Percentiles rank a stretch among this genome's conserved stretches.
Evolutionary conservation across 805 yeast species (phyloP).

Genomic region (Vanderwaltozyma tropicalis): DNA sequence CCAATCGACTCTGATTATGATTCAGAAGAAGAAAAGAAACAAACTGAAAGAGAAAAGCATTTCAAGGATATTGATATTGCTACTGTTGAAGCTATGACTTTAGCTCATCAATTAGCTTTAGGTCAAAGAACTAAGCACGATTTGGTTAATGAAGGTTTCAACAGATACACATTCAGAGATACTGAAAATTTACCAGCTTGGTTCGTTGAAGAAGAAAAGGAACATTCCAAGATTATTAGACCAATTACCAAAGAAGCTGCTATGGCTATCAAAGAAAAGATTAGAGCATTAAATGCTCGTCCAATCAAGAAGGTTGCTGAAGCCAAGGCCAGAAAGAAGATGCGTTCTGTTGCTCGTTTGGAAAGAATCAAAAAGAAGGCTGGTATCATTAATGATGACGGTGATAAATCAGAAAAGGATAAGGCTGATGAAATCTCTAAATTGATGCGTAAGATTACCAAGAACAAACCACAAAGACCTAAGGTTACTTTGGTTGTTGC

Average conservation of each 20-base stretch:
- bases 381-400: slow-evolving; percentile 80
- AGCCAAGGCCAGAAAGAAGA: slow-evolving; percentile 92
- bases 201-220: slow-evolving; percentile 88
- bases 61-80: slow-evolving; percentile 67
- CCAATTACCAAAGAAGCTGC: slow-evolving; percentile 96
- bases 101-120: slow-evolving; percentile 89
- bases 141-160: slow-evolving; percentile 84
- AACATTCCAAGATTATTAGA: slow-evolving; percentile 72
- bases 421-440: slow-evolving; percentile 88
- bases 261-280: slow-evolving; percentile 61
- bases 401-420: slow-evolving; percentile 79
- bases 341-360: slow-evolving; percentile 78
- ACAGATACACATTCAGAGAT: slow-evolving; percentile 86
- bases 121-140: slow-evolving; percentile 82
- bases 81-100: slow-evolving; percentile 93
- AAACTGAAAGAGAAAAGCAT: slow-evolving; percentile 37
- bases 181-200: slow-evolving; percentile 88
- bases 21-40: slow-evolving; percentile 43
- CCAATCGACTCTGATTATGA: slow-evolving; percentile 36
- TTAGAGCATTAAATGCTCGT: slow-evolving; percentile 81
- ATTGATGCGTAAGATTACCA: slow-evolving; percentile 69
- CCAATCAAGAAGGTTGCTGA: slow-evolving; percentile 98
- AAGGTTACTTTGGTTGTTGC: slow-evolving; percentile 87
- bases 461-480: slow-evolving; percentile 62
- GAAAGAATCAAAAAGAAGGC: slow-evolving; percentile 89